Base-by-base conservation (phyloP, 1,284 basidiomycete genomes). In the Apiotrichum porosum region DNA sequence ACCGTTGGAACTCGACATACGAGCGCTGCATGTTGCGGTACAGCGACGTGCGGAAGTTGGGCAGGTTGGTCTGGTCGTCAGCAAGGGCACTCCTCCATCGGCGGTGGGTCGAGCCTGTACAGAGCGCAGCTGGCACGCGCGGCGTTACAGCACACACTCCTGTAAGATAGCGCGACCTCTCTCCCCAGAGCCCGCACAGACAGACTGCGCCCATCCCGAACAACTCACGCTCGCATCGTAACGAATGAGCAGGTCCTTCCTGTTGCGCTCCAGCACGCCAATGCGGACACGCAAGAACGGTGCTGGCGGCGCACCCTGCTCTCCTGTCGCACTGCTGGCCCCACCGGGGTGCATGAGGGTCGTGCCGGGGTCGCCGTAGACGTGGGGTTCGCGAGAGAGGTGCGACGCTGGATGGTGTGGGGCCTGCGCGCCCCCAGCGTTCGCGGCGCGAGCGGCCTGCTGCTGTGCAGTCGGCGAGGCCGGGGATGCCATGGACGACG, bases 1-100 rank as follows among this genome's bases (percentile, higher is more conserved):
- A 89, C 58, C 88, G 83, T 71, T 92, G 87, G 71, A 92, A 92
- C 71, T 94, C 90, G 61, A 84, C 74, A 65, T 93, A 94, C 38
- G 89, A 91, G 51, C 90, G 82, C 48, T 89, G 90, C 47, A 92
- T 84, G 69, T 93, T 94, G 57, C 88, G 82, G 69, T 93, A 94
- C 37, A 88, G 83, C 22, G 82, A 83, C 10, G 88, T 87, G 13
- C 86, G 85, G 69, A 92, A 95, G 66, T 89, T 90, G 33, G 87
- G 82, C 30, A 97, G 76, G 69, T 94, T 97, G 42, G 92, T 94
- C 92, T 95, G 66, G n/a, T n/a, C n/a, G 15, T n/a, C n/a, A n/a
- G n/a, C n/a, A n/a, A n/a, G n/a, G n/a, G n/a, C n/a, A n/a, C n/a
- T n/a, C n/a, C n/a, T n/a, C n/a, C n/a, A n/a, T n/a, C n/a, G n/a